Evolutionary conservation across 2,329 filamentous ascomycete species (phyloP).

Genomic region (Emmonsiellopsis sp.): DNA sequence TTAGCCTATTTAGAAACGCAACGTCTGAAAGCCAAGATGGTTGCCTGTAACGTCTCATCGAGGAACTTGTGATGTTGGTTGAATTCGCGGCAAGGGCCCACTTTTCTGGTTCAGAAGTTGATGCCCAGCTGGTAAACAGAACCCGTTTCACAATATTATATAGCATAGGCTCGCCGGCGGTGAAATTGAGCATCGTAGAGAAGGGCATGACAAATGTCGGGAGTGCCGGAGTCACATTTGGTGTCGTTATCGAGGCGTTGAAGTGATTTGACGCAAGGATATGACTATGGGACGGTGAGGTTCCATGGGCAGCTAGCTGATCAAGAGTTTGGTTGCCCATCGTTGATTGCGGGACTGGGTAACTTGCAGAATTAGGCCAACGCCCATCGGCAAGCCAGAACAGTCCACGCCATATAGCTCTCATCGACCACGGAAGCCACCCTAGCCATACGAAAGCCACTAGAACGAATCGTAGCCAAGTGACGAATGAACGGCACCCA

Average conservation of each 20-base stretch:
- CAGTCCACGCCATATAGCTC: constrained; percentile 82
- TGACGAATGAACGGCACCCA: constrained; percentile 58
- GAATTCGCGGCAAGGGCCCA: constrained; percentile 18
- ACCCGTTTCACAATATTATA: constrained; percentile 40
- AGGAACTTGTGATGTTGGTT: constrained; percentile 19
- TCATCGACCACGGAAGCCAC: constrained; percentile 81
- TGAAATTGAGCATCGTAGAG: constrained; percentile 34
- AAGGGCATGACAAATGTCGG: constrained; percentile 26
- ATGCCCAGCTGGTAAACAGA: constrained; percentile 26
- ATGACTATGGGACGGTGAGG: constrained; percentile 13
- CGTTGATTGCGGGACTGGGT: constrained; percentile 12
- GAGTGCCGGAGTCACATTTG: constrained; percentile 17
- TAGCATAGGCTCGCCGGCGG: constrained; percentile 35
- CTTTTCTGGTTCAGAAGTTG: constrained; percentile 17
- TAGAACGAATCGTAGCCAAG: constrained; percentile 68
- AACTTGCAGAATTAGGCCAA: constrained; percentile 37
- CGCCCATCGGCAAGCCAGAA: constrained; percentile 89
- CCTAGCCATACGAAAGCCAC: constrained; percentile 83
- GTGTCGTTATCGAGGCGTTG: constrained; percentile 16
- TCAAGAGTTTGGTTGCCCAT: constrained; percentile 14
- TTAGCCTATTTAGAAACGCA: constrained; percentile 47
- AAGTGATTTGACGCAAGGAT: constrained; percentile 17
- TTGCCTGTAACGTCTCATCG: constrained; percentile 25
- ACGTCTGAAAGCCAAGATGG: constrained; percentile 51
- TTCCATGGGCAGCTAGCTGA: constrained; percentile 20